These are phyloP conservation scores for Starmerella etchellsii DNA, from an alignment of 805 yeast species.

Conservation along the genomic window DNA sequence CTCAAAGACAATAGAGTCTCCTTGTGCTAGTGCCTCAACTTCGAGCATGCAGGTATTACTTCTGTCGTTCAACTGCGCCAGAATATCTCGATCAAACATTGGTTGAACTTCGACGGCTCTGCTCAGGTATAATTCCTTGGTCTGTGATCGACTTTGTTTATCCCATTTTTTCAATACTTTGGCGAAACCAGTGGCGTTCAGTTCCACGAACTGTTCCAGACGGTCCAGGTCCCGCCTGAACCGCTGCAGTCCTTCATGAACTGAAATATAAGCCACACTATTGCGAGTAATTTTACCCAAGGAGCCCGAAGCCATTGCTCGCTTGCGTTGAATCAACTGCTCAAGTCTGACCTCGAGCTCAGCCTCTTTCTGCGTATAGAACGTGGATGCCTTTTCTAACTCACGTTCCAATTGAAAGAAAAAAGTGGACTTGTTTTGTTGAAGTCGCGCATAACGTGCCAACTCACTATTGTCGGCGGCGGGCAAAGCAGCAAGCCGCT, in stretches of 20 bases:
- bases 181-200: slow-evolving; percentile 90
- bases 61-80: slow-evolving; percentile 69
- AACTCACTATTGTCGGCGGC: slow-evolving; percentile 21
- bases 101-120: slow-evolving; percentile 96
- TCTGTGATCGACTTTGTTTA: slow-evolving; percentile 85
- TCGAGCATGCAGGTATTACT: slow-evolving; percentile 43
- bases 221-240: slow-evolving; percentile 79
- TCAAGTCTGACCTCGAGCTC: slow-evolving; percentile 71
- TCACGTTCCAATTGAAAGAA: slow-evolving; percentile 88
- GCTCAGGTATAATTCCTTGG: slow-evolving; percentile 79
- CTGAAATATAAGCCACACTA: slow-evolving; percentile 65
- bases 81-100: slow-evolving; percentile 80
- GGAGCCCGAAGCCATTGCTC: slow-evolving; percentile 37
- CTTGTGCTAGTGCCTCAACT: slow-evolving; percentile 48
- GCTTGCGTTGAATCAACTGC: slow-evolving; percentile 58
- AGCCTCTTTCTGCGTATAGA: slow-evolving; percentile 81
- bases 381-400: slow-evolving; percentile 86
- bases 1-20: slow-evolving; percentile 26
- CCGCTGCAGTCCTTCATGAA: slow-evolving; percentile 80
- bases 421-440: slow-evolving; percentile 79
- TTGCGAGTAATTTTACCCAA: slow-evolving; percentile 36
- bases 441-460: slow-evolving; percentile 42
- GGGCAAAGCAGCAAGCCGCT: slow-evolving; percentile 42
- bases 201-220: slow-evolving; percentile 76
- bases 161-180: slow-evolving; percentile 98